Evolutionary conservation across 1,284 basidiomycete species (phyloP).

Genomic region (Stygiomarasmius scandens): DNA sequence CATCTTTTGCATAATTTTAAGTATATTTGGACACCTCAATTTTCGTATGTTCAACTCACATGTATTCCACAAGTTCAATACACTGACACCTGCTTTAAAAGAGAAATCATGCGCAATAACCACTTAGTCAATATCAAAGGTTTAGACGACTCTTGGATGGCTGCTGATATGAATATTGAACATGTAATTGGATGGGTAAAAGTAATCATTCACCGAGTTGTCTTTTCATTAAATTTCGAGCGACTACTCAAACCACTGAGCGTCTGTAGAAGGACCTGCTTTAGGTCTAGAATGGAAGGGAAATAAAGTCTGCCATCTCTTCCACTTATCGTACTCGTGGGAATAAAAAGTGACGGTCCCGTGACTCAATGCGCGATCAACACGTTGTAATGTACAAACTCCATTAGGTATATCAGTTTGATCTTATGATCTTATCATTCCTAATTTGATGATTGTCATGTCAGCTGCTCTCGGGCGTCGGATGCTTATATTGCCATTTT

Average conservation of each 20-base stretch:
- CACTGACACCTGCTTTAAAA: background rate
- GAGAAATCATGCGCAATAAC: conserved; percentile 29
- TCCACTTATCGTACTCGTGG: conserved; percentile 12
- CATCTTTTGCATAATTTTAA: conserved; percentile 30
- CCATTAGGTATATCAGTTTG: too few relatives aligned
- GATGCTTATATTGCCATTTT: too few relatives aligned
- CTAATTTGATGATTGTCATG: too few relatives aligned
- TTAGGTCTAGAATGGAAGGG: too few relatives aligned
- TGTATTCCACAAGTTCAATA: too few relatives aligned
- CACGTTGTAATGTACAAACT: conserved; percentile 19
- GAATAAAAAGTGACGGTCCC: too few relatives aligned
- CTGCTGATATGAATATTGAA: conserved; percentile 30
- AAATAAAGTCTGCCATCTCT: background rate
- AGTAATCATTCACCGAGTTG: too few relatives aligned
- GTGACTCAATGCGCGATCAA: conserved; percentile 11
- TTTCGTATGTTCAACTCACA: conserved; percentile 25
- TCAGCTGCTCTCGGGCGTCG: too few relatives aligned
- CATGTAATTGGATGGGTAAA: conserved; percentile 23
- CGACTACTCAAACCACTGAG: too few relatives aligned
- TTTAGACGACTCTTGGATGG: conserved; percentile 25
- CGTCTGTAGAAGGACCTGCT: too few relatives aligned
- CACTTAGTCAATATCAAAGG: conserved; percentile 29
- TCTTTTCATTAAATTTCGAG: too few relatives aligned
- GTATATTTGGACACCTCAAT: conserved; percentile 28
- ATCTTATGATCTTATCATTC: background rate